These are phyloP conservation scores for Colletotrichum zoysiae DNA, from an alignment of 2,329 filamentous ascomycete species.

Conservation along the genomic window DNA sequence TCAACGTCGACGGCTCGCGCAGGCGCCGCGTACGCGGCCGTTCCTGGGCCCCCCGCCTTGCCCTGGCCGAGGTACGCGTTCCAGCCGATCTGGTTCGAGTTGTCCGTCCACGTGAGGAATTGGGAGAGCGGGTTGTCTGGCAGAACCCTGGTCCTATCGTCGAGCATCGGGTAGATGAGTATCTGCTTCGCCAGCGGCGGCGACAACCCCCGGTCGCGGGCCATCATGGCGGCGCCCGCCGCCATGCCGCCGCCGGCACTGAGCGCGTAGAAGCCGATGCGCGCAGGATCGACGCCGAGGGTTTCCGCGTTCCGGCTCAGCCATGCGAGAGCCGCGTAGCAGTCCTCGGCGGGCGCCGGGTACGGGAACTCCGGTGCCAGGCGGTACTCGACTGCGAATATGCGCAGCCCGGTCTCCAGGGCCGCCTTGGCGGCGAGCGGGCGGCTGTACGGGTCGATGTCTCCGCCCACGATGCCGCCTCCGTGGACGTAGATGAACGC, in stretches of 20 bases:
- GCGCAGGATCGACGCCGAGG: conserved; percentile 43
- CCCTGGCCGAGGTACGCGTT: conserved; percentile 41
- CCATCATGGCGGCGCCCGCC: conserved; percentile 54
- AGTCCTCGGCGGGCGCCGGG: conserved; percentile 53
- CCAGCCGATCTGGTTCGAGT: conserved; percentile 46
- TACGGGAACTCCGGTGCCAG: conserved; percentile 57
- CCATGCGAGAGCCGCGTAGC: conserved; percentile 49
- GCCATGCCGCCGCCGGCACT: conserved; percentile 45
- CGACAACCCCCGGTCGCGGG: conserved; percentile 45
- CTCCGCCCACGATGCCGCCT: conserved; percentile 55
- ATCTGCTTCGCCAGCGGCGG: conserved; percentile 50
- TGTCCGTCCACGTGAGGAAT: conserved; percentile 42
- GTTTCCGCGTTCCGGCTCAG: conserved; percentile 43
- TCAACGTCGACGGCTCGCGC: conserved; percentile 43
- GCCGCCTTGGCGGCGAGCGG: conserved; percentile 30
- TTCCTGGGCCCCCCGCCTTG: conserved; percentile 31
- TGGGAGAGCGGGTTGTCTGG: conserved; percentile 23
- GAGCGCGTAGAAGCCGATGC: conserved; percentile 45
- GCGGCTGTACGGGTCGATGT: conserved; percentile 45
- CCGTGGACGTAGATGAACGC: conserved; percentile 58
- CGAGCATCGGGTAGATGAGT: conserved; percentile 52
- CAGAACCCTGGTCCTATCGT: conserved; percentile 45
- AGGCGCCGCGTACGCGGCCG: conserved; percentile 44
- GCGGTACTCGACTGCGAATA: conserved; percentile 57
- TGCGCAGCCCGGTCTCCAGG: conserved; percentile 48